Base-by-base conservation (phyloP, 768 basidiomycete genomes). In the Leccinum disarticulatum region DNA sequence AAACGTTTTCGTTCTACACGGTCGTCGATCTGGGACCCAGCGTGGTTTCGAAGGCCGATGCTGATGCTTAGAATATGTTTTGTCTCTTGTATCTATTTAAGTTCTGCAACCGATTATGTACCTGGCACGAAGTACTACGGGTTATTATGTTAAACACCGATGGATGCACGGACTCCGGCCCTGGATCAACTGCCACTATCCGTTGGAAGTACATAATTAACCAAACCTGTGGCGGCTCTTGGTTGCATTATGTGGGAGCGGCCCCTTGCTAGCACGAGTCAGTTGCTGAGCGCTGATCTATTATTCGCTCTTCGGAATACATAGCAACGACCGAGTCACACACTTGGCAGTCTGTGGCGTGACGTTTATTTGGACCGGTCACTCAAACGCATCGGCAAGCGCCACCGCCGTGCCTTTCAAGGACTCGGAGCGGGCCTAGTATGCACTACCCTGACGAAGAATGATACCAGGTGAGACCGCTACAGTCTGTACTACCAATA, bases 1-100 rank as follows among this genome's bases (percentile, higher is more conserved):
- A 93, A 76, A 92, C 89, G 6, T 95, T 96, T 73, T 86, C 90
- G 31, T 97, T 96, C 74, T 95, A 91, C 69, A 90, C 88, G 0
- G 86, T 88, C 4, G 86, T 95, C 15, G 86, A 91, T 67, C 80
- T 96, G 15, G 93, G 93, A 3, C 72, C 77, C 9, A 86, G 93
- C 57, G 77, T 87, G 50, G 77, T 86, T 48, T 81, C 85, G 1
- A 81, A 81, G 58, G 31, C 43, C 2, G 73, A 73, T 17, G 33
- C 58, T 1, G 72, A 67, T 25, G 50, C 52, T 13, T 72, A 64
- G 36, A 31, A 22, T 27, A 33, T 8, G 19, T 48, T 57, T 59
- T 56, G 25, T 28, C 31, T 8, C 5, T 56, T 51, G 56, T 59
- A 30, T n/a, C 11, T 46, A 46, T 46, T 13, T 19, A 46, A 13